Conservation (phyloP, 805 yeast genomes). For the Dipodascus geniculatus region DNA sequence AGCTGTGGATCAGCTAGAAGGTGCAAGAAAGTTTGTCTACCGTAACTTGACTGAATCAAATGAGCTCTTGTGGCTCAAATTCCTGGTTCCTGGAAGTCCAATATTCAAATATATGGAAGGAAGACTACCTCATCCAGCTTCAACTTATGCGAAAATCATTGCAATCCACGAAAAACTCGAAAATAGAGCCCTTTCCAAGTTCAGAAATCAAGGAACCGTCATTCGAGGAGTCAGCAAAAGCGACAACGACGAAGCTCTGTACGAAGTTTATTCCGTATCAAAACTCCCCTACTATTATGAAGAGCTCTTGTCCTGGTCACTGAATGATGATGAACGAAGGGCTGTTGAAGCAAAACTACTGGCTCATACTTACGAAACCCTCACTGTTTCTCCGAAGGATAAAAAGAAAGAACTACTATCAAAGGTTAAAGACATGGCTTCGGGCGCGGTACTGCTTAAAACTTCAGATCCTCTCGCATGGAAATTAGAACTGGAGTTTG, state of each 20-base stretch:
- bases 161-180: slow-evolving; percentile 17
- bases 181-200: slow-evolving; percentile 13
- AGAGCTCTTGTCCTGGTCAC: slow-evolving; percentile 41
- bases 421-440: slow-evolving; percentile 44
- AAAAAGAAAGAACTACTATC: slow-evolving; percentile 29
- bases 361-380: slow-evolving; percentile 40
- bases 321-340: slow-evolving; percentile 52
- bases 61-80: slow-evolving; percentile 11
- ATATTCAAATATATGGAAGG: slow-evolving; percentile 20
- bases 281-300: slow-evolving; percentile 43
- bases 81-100: slow-evolving; percentile 22
- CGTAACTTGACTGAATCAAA: slow-evolving; percentile 5
- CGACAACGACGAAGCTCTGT: slow-evolving; percentile 25
- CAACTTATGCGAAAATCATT: slow-evolving; percentile 17
- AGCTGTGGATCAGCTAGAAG: slow-evolving; percentile 16
- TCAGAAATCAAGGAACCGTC: slow-evolving; percentile 16
- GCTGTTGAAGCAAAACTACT: slow-evolving; percentile 49
- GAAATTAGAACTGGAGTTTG: slow-evolving; percentile 64
- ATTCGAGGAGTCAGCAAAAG: slow-evolving; percentile 14
- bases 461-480: slow-evolving; percentile 56
- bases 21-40: slow-evolving; percentile 11
- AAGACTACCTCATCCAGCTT: slow-evolving; percentile 18
- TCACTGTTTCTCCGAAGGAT: slow-evolving; percentile 40
- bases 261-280: slow-evolving; percentile 40
- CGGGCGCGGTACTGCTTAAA: slow-evolving; percentile 61